Base-by-base conservation (phyloP, 192 early-diverging fungal species). In the Backusella luteola region DNA sequence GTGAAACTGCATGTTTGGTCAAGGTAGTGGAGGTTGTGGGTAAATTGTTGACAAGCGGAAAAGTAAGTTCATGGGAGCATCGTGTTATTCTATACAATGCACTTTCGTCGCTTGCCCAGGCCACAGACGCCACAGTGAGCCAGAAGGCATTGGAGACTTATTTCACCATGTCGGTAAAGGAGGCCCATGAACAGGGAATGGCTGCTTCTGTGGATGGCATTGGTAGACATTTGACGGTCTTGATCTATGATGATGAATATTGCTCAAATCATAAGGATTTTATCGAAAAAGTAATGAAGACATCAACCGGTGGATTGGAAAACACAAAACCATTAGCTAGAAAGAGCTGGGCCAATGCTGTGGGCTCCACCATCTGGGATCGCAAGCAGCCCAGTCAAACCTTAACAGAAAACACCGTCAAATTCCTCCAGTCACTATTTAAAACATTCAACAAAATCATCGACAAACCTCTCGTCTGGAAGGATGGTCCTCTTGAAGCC, bases 151-250 rank as follows among this genome's bases (percentile, higher is more conserved):
- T 93, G 21, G 80, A 90, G n/a, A 87, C 84, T 6, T 81, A 91
- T 77, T 83, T 90, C 5, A 84, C 89, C n/a, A 90, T 96, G 82
- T 76, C 88, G 11, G 76, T 81, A 29, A 96, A 96, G 81, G 96
- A 97, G 79, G 87, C 89, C 14, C 90, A 93, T 66, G 96, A 96
- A 69, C 78, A 80, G 19, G 89, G 88, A n/a, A 85, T 92, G 11
- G 66, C 81, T 2, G 82, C 87, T 69, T 85, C 90, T 63, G 89
- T 96, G 32, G 74, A 87, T 21, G 89, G 90, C 9, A 77, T 91
- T 32, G 86, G 87, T 8, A 67, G 74, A 52, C 94, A 95, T 68
- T 38, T 84, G 15, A 75, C 69, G 23, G 85, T 80, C 19, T 88
- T 87, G 35, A 84, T 88, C 73, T 74, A 78, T 72, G 74, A 86